Conservation (phyloP, 306 rosid genomes). For the Neltuma alba region DNA sequence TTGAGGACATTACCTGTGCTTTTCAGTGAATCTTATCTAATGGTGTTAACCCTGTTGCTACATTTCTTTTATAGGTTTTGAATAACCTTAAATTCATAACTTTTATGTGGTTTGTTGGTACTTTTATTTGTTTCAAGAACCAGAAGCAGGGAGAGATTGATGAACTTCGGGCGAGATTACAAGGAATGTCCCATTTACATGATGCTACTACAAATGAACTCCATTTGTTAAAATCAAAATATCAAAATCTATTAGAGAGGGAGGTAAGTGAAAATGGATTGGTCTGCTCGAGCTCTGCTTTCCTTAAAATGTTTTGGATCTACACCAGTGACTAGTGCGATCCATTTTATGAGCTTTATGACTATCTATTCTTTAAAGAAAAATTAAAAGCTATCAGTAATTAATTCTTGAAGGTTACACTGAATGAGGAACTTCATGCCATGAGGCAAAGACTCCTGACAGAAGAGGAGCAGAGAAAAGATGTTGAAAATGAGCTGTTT, state of each 20-base stretch:
- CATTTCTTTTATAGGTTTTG: not conserved
- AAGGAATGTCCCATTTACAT: constrained; percentile 45
- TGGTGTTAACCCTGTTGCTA: not conserved
- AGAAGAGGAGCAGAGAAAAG: constrained; percentile 62
- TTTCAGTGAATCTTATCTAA: not conserved
- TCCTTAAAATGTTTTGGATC: not conserved
- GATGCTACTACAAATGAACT: constrained; percentile 50
- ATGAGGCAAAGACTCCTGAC: constrained; percentile 45
- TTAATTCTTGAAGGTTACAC: constrained; percentile 40
- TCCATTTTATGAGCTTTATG: not conserved
- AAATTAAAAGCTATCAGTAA: constrained; percentile 6
- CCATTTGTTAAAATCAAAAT: constrained; percentile 50
- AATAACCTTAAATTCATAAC: not conserved
- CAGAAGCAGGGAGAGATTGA: constrained; percentile 50
- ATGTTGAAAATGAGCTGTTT: constrained; percentile 51
- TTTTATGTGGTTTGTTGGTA: not conserved
- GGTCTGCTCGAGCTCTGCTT: constrained; percentile 2
- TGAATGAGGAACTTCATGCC: constrained; percentile 51
- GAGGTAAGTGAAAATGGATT: constrained; percentile 43
- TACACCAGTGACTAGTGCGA: not conserved
- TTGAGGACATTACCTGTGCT: not conserved
- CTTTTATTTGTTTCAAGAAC: constrained; percentile 24
- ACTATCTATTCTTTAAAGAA: constrained; percentile 5
- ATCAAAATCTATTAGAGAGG: constrained; percentile 42
- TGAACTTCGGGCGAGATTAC: constrained; percentile 47